Evolutionary conservation across 495 filamentous ascomycete genomes (phyloP).

Genomic region (Baudoinia panamericana): DNA sequence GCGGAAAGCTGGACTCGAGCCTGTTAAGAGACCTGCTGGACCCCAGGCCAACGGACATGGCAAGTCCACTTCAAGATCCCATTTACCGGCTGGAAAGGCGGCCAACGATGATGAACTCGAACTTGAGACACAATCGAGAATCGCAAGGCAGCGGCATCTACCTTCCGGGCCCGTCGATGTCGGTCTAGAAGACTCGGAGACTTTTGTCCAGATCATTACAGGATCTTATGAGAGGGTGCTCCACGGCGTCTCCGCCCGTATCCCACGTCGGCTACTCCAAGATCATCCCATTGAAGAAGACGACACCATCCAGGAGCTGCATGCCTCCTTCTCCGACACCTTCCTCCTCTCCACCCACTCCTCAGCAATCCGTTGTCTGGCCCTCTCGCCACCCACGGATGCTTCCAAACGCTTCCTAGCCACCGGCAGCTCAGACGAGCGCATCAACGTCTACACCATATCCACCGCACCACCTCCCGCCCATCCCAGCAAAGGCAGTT

Average conservation of each 20-base stretch:
- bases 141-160: too few relatives aligned
- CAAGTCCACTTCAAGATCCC: too few relatives aligned
- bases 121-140: too few relatives aligned
- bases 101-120: too few relatives aligned
- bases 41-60: too few relatives aligned
- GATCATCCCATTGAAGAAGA: constrained; percentile 1
- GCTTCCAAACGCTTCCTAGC: constrained; percentile 66
- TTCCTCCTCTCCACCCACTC: constrained; percentile 93
- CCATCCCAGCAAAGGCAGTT: not conserved
- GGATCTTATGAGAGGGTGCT: constrained; percentile 91
- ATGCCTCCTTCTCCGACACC: constrained; percentile 69
- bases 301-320: constrained; percentile 21
- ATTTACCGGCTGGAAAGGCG: too few relatives aligned
- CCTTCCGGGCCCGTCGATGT: too few relatives aligned
- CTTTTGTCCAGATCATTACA: constrained; percentile 74
- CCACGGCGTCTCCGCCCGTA: constrained; percentile 73
- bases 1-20: too few relatives aligned
- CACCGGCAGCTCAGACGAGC: constrained; percentile 80
- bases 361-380: constrained; percentile 79
- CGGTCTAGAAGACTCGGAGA: too few relatives aligned
- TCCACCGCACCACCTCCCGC: constrained; percentile 62
- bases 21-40: too few relatives aligned
- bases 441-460: constrained; percentile 86
- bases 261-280: constrained; percentile 30
- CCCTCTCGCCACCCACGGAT: constrained; percentile 65